Evolutionary conservation across 805 yeast genomes (phyloP), one percentile per base, ranked within the genome.

Genomic region (Millerozyma miso): DNA sequence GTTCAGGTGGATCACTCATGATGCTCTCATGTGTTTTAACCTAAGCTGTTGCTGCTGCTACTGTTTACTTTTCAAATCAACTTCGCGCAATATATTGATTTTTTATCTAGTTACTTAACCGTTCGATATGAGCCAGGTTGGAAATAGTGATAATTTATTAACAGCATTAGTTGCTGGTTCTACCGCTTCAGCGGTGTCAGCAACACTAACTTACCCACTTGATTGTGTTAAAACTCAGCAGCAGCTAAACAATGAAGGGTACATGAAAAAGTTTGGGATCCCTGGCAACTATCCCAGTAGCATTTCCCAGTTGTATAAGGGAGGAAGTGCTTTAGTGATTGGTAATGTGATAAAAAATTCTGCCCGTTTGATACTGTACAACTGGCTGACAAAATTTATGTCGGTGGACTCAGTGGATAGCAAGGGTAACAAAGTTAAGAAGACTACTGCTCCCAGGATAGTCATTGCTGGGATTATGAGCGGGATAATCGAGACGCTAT

Each of bases 391-490:
- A 18, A 76, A 80, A 54, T 77, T 85, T 59, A 68, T 78, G 85
- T 72, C 82, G 3, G 77, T 67, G 10, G 76, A 70, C 4, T 47
- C 59, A 6, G 58, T 55, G 42, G 60, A 55, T 34, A 47, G 47
- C 2, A 40, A 50, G 4, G 62, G 59, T 6, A 42, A 76, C 20
- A 76, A 72, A 15, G 65, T 63, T 40, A 78, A 81, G n/a, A 75
- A 80, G 48, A 73, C 88, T 2, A 74, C 83, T 5, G 95, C 95
- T 1, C 91, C 95, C 7, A 73, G 88, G 53, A 75, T 88, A 33
- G 85, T 88, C 5, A 80, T 85, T 45, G 96, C 97, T 3, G 96
- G 95, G 7, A 73, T 74, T 1, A 76, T 88, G 69, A 85, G 96
- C 4, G 98, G 96, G 2, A 72, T 85, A 44, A 66, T 83, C 35